Percentiles rank a stretch among this genome's conserved stretches.
These are phyloP conservation scores for Arthrinium phaeospermum DNA, from an alignment of 2,329 filamentous ascomycete genomes.

Conservation along the genomic window DNA sequence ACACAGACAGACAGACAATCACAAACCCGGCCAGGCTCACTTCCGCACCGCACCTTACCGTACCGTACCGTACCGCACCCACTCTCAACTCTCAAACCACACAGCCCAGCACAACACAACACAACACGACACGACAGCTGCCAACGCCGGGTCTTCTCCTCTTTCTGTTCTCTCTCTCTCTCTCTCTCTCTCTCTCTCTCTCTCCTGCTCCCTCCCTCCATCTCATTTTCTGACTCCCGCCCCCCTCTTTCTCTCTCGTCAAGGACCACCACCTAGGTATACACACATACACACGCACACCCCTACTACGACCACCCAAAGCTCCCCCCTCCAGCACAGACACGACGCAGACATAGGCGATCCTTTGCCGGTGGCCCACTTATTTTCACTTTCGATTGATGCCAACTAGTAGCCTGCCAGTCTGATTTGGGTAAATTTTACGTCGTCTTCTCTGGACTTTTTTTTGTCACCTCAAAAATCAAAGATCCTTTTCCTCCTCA, in stretches of 20 bases:
- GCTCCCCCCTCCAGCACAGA: background rate
- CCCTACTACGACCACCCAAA: background rate
- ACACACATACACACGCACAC: background rate
- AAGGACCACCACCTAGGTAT: background rate
- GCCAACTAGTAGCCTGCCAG: conserved; percentile 19
- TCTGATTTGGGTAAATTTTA: conserved; percentile 23
- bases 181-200: background rate
- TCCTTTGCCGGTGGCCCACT: conserved; percentile 7
- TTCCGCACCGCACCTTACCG: conserved; percentile 7
- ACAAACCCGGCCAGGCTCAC: conserved; percentile 1
- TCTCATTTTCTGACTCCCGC: background rate
- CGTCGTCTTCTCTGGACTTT: conserved; percentile 27
- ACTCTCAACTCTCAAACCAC: background rate
- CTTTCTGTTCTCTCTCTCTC: background rate
- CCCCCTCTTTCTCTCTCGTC: background rate
- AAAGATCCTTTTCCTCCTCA: conserved; percentile 4
- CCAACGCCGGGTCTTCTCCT: conserved; percentile 21
- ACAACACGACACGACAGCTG: conserved; percentile 23
- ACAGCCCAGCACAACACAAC: conserved; percentile 22
- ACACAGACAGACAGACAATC: background rate
- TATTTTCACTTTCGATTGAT: conserved; percentile 19
- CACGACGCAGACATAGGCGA: conserved; percentile 6
- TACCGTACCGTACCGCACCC: conserved; percentile 11
- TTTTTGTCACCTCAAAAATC: conserved; percentile 20
- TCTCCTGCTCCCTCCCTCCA: too few species aligned